A percentile compares a stretch with the other conserved stretches of the same genome.
Conservation (phyloP, 805 yeast species). For the Debaryomyces tyrocola region DNA sequence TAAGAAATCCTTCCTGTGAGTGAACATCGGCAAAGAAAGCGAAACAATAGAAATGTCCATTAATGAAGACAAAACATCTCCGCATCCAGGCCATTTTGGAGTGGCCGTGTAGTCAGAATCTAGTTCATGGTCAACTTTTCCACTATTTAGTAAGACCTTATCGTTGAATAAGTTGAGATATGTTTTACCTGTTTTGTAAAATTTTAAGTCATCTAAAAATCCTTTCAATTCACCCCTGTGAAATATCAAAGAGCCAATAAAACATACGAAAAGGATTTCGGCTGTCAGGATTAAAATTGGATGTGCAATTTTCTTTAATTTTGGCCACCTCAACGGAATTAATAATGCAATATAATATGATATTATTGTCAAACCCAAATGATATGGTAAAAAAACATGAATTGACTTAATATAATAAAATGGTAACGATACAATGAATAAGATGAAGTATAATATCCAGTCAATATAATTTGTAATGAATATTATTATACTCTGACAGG, state of each 20-base stretch:
- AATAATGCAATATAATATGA: slow-evolving; percentile 53
- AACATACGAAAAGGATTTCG: slow-evolving; percentile 60
- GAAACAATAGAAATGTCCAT: slow-evolving; percentile 81
- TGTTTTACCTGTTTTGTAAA: slow-evolving; percentile 68
- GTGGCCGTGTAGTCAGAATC: slow-evolving; percentile 25
- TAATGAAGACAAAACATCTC: slow-evolving; percentile 67
- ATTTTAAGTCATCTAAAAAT: slow-evolving; percentile 50
- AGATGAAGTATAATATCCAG: slow-evolving; percentile 47
- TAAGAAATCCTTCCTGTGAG: slow-evolving; percentile 63
- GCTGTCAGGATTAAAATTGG: slow-evolving; percentile 72
- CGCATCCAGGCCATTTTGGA: slow-evolving; percentile 72
- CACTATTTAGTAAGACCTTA: slow-evolving; percentile 26
- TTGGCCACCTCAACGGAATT: slow-evolving; percentile 44
- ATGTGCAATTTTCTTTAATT: slow-evolving; percentile 55
- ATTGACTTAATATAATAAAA: slow-evolving; percentile 51
- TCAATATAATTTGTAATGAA: slow-evolving; percentile 50
- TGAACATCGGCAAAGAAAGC: slow-evolving; percentile 73
- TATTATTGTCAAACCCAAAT: slow-evolving; percentile 58
- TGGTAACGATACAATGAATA: slow-evolving; percentile 59
- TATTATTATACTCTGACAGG: slow-evolving; percentile 24
- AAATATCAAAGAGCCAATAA: slow-evolving; percentile 56
- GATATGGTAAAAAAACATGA: slow-evolving; percentile 60
- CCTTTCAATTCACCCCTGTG: slow-evolving; percentile 41
- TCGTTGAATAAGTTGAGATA: slow-evolving; percentile 59
- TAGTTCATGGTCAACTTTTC: slow-evolving; percentile 15